Evolutionary conservation across 805 yeast species (phyloP).

Genomic region (Zygosaccharomyces siamensis): DNA sequence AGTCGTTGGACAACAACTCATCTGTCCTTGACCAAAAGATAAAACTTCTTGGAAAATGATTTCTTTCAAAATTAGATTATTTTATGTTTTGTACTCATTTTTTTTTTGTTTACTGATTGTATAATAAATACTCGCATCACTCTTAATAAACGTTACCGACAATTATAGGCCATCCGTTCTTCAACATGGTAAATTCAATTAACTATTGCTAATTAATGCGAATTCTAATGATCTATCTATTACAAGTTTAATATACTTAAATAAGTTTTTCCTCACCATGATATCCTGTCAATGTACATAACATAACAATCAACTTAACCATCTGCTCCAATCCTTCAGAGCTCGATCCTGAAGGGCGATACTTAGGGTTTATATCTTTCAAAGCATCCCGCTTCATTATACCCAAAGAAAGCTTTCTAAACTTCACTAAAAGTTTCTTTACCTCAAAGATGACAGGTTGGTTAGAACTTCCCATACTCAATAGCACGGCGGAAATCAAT

Average conservation of each 20-base stretch:
- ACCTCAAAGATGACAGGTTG: constrained; percentile 52
- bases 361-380: constrained; percentile 28
- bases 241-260: neutral
- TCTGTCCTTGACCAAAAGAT: constrained; percentile 62
- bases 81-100: neutral
- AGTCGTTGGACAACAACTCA: constrained; percentile 77
- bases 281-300: constrained; percentile 47
- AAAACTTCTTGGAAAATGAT: constrained; percentile 29
- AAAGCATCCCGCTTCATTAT: constrained; percentile 55
- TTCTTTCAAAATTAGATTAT: neutral
- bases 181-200: neutral
- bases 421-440: constrained; percentile 45
- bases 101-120: neutral
- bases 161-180: neutral
- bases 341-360: constrained; percentile 23
- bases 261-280: constrained; percentile 32
- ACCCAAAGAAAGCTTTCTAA: constrained; percentile 54
- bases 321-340: constrained; percentile 45
- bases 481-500: constrained; percentile 56
- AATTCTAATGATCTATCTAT: neutral
- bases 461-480: constrained; percentile 77
- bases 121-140: neutral
- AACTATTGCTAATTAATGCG: neutral
- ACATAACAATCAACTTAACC: constrained; percentile 50
- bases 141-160: neutral